These are phyloP conservation scores for Phytophthora foliorum DNA, from an alignment of 352 stramenopile genomes.

Conservation along the genomic window DNA sequence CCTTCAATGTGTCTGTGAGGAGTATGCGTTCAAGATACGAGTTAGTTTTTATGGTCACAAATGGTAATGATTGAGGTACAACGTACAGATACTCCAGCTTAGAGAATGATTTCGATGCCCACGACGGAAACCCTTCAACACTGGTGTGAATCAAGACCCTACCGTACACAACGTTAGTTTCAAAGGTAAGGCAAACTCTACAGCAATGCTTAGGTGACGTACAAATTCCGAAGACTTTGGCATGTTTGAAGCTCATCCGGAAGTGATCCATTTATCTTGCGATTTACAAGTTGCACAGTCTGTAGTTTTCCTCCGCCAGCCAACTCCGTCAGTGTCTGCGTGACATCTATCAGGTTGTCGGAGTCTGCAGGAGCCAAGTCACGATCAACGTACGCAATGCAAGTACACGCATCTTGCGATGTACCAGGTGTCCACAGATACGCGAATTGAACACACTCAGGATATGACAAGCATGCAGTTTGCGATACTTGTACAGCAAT, in stretches of 20 bases:
- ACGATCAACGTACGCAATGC: constrained; percentile 40
- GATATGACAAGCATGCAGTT: constrained; percentile 24
- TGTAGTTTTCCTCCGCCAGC: constrained; percentile 32
- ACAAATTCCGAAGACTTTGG: constrained; percentile 38
- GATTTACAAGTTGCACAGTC: constrained; percentile 41
- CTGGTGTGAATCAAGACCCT: constrained; percentile 47
- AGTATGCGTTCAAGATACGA: background rate
- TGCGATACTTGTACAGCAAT: constrained; percentile 20
- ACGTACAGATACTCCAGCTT: constrained; percentile 53
- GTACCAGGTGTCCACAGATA: constrained; percentile 17
- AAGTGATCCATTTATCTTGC: constrained; percentile 37
- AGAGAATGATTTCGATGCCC: constrained; percentile 30
- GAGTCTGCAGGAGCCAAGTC: constrained; percentile 33
- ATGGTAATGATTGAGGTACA: background rate
- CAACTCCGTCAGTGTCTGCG: constrained; percentile 21
- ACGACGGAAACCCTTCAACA: constrained; percentile 34
- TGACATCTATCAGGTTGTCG: constrained; percentile 27
- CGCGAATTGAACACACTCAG: constrained; percentile 20
- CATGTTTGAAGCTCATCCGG: constrained; percentile 30
- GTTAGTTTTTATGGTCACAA: background rate
- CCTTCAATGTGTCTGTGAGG: constrained; percentile 42
- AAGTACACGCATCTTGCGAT: constrained; percentile 21
- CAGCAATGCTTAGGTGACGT: constrained; percentile 5
- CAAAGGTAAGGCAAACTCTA: background rate
- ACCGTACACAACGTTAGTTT: constrained; percentile 3